Percentiles rank a stretch among this genome's conserved stretches.
phyloP scores from a whole-genome alignment of 176 grass and related monocot species.

The Rhynchospora tenuis region DNA sequence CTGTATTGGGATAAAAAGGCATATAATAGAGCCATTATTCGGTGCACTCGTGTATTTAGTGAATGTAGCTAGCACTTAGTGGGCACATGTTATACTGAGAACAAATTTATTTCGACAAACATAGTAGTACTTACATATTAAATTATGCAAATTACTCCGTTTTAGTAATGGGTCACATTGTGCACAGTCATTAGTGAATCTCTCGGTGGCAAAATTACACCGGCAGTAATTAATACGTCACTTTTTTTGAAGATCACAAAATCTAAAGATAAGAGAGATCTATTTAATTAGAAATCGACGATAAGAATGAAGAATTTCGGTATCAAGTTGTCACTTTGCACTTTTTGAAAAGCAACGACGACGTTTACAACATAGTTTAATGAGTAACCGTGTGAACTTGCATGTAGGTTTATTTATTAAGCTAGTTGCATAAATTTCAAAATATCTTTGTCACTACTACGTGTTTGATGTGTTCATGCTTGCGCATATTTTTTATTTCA shows the following conservation, averaged over 20 bases:
- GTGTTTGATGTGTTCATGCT: not conserved
- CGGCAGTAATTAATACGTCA: not conserved
- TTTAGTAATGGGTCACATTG: no score
- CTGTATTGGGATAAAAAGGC: not conserved
- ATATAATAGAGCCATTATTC: not conserved
- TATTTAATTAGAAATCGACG: not conserved
- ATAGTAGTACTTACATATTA: no score
- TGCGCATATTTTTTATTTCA: not conserved
- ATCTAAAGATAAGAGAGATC: not conserved
- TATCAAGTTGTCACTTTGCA: conserved; percentile 2
- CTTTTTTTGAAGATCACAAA: not conserved
- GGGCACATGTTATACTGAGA: no score
- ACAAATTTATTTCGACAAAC: no score
- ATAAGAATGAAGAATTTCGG: not conserved
- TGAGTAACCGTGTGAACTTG: not conserved
- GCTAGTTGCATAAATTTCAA: not conserved
- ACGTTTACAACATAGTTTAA: not conserved
- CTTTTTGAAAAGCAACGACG: not conserved
- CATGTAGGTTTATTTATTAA: not conserved
- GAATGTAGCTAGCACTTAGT: not conserved
- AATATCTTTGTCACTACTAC: not conserved
- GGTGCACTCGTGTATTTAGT: not conserved
- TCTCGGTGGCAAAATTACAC: not conserved
- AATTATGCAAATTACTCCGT: no score
- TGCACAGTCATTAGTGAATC: not conserved